phyloP scores from a whole-genome alignment of 2,329 filamentous ascomycete genomes.

The Trichophyton mentagrophytes region DNA sequence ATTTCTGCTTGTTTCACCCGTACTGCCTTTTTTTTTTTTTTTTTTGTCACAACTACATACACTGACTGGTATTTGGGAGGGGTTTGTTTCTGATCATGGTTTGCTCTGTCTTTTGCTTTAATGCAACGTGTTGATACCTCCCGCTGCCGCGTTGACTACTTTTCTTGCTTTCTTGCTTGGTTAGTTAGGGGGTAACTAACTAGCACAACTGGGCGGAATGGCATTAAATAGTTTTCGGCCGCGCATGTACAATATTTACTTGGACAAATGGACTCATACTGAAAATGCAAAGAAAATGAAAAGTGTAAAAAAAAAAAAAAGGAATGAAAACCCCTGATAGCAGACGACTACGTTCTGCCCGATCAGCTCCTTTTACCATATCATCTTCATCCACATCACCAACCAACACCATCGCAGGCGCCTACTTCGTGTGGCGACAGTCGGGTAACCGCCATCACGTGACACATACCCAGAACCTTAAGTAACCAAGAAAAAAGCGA shows the following conservation, averaged over 20 bases:
- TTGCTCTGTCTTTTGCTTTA: background rate
- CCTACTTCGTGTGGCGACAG: too few species aligned
- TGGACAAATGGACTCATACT: background rate
- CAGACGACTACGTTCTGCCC: background rate
- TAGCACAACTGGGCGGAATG: background rate
- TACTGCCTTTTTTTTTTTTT: background rate
- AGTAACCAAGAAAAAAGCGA: background rate
- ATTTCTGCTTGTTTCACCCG: background rate
- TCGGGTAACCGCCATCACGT: too few species aligned
- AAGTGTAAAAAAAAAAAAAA: too few species aligned
- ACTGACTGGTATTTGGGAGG: slow-evolving; percentile 3
- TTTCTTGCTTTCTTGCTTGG: background rate
- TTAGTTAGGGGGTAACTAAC: background rate
- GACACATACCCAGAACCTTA: too few species aligned
- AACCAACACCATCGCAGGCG: too few species aligned
- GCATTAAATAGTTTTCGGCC: background rate
- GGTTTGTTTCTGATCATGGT: background rate
- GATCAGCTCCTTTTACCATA: background rate
- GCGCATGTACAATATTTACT: slow-evolving; percentile 4
- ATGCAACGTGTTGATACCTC: background rate
- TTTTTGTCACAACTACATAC: background rate
- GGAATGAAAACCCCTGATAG: too few species aligned
- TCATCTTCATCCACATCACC: too few species aligned
- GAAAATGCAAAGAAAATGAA: background rate
- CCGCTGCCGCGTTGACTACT: background rate